Evolutionary conservation across 2,329 filamentous ascomycete genomes (phyloP), one percentile per base, ranked within the genome.

Genomic region (Talaromyces piceae): DNA sequence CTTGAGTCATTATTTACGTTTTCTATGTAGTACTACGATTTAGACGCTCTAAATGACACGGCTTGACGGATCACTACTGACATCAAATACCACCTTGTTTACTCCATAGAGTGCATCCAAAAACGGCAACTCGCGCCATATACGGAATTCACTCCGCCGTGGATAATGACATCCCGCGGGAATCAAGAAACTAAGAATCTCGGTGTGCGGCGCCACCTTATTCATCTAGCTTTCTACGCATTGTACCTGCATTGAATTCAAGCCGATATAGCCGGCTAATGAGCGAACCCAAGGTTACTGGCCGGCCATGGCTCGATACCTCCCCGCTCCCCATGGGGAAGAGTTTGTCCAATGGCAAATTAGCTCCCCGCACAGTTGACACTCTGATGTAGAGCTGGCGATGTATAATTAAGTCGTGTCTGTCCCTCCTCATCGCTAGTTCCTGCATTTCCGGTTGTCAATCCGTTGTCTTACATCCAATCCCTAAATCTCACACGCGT

Each of bases 251-350:
- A 16, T 37, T 37, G 31, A 13, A 6, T 9, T 27, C 9, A 9
- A 9, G 26, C 26, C 26, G 26, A 27, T 27, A 27, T 27, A 27
- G 5, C 26, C 26, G 9, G 20, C 2, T 44, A 12, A 23, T 26
- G 25, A 13, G 20, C 25, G 20, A n/a, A 25, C 6, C 23, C 9
- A 25, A 25, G 20, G 28, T 45, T 27, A 27, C 26, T 45, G 25
- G 43, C 43, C 13, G 23, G 28, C 25, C 43, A 28, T 44, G 41
- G n/a, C 11, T 26, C 16, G 41, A 25, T 3, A 44, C 20, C 16
- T 45, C 43, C 43, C 43, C 43, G 23, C 43, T 28, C 43, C 43
- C 43, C 43, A 22, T 25, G 18, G 43, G 43, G 43, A 13, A 25
- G 13, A 20, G 20, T 20, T 20, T 22, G 16, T 20, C 43, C 18